Percentiles rank a stretch among this genome's conserved stretches.
Evolutionary conservation across 495 filamentous ascomycete genomes (phyloP).

Genomic region (Trichoderma orchidacearum): DNA sequence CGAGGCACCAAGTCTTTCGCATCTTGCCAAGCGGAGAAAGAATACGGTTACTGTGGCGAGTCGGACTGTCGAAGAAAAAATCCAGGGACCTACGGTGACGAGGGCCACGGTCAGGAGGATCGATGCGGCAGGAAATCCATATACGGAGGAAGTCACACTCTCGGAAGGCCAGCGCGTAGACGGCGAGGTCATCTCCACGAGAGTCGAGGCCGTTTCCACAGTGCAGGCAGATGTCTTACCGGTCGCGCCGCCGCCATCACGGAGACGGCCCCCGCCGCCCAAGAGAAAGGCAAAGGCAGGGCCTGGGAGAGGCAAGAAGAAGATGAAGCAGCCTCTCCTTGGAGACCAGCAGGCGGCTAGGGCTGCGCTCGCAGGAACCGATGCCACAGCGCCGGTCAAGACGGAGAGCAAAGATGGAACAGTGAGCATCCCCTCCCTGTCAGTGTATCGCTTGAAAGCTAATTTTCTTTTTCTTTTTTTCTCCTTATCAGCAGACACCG

Average conservation of each 20-base stretch:
- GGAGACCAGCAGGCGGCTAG: conserved; percentile 12
- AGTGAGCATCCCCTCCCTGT: conserved; percentile 6
- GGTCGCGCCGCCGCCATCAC: conserved; percentile 18
- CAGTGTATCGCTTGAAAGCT: conserved; percentile 23
- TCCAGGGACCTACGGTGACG: conserved; percentile 39
- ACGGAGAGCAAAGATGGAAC: conserved; percentile 5
- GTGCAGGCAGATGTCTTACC: conserved; percentile 9
- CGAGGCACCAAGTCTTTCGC: conserved; percentile 64
- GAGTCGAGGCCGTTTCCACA: conserved; percentile 24
- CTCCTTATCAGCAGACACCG: conserved; percentile 22
- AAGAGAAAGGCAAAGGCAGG: conserved; percentile 59
- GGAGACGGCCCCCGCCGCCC: conserved; percentile 56
- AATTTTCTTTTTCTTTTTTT: too few species aligned
- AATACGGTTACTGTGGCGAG: conserved; percentile 40
- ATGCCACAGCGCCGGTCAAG: conserved; percentile 11
- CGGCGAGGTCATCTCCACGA: conserved; percentile 58
- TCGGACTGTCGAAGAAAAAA: conserved; percentile 23
- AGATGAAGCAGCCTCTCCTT: conserved; percentile 44
- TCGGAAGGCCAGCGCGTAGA: conserved; percentile 70
- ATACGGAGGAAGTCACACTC: conserved; percentile 67
- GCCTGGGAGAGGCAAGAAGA: conserved; percentile 56
- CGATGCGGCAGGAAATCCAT: conserved; percentile 65
- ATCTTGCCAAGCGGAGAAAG: conserved; percentile 75
- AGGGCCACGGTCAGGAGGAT: conserved; percentile 65
- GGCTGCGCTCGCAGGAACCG: background rate